Conservation (phyloP, 192 early-diverging fungal genomes). For the Geosiphon pyriformis region DNA sequence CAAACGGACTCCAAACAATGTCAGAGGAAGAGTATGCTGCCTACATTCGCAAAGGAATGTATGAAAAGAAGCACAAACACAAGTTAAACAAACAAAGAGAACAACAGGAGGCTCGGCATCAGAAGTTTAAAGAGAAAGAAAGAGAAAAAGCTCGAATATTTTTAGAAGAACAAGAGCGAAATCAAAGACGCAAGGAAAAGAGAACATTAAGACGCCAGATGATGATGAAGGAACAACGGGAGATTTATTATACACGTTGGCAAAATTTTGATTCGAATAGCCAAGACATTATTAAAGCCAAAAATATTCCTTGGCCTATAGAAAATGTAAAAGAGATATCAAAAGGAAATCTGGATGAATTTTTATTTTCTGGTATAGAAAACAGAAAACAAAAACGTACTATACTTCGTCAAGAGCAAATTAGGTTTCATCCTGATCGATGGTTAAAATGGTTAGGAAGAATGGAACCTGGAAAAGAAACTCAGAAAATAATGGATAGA, state of each 20-base stretch:
- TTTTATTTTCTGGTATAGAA: neutral
- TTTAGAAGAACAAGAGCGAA: neutral
- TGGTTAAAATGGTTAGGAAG: neutral
- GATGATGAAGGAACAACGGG: neutral
- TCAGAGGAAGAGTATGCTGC: slow-evolving; percentile 8
- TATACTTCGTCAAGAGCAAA: slow-evolving; percentile 6
- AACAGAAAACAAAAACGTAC: neutral
- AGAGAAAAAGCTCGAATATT: neutral
- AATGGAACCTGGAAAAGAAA: neutral
- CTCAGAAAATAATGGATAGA: slow-evolving; percentile 1
- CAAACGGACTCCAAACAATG: neutral
- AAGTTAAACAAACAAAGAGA: neutral
- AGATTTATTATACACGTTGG: neutral
- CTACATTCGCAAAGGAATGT: slow-evolving; percentile 8
- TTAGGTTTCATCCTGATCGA: slow-evolving; percentile 6
- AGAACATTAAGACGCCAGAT: too few species aligned
- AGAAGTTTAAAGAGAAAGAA: neutral
- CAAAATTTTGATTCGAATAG: slow-evolving; percentile 1
- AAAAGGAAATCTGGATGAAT: neutral
- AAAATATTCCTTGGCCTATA: slow-evolving; percentile 11
- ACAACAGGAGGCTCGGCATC: neutral
- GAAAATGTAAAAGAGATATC: neutral
- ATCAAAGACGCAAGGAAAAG: neutral
- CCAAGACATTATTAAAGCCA: neutral
- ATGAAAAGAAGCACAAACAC: slow-evolving; percentile 1